A percentile compares a stretch with the other conserved stretches of the same genome.
Conservation (phyloP, 2,329 filamentous ascomycete species). For the Sarocladium strictum region DNA sequence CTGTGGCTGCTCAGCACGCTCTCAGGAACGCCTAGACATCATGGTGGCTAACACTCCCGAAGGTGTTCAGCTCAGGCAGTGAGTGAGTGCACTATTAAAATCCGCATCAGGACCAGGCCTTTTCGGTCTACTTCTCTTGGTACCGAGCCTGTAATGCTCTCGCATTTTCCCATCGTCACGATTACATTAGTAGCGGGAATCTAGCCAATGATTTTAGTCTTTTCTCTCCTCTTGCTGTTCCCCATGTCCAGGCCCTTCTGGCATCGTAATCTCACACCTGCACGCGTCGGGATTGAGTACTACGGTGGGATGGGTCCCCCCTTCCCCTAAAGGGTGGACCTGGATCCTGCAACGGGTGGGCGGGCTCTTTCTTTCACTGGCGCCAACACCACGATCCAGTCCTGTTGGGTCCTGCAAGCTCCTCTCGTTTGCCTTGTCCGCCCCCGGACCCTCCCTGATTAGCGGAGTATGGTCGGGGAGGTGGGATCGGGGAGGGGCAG, state of each 20-base stretch:
- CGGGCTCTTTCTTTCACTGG: not conserved
- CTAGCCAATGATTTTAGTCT: too few relatives aligned
- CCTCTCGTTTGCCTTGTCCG: slow-evolving; percentile 3
- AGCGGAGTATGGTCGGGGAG: slow-evolving; percentile 5
- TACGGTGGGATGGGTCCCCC: slow-evolving; percentile 1
- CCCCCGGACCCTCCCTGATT: slow-evolving; percentile 3
- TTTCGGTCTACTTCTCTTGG: too few relatives aligned
- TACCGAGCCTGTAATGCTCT: too few relatives aligned
- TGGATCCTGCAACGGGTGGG: slow-evolving; percentile 3
- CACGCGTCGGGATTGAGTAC: not conserved
- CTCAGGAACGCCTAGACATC: too few relatives aligned
- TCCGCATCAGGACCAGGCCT: not conserved
- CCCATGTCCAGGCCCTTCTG: slow-evolving; percentile 1
- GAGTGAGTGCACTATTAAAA: not conserved
- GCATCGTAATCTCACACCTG: slow-evolving; percentile 1
- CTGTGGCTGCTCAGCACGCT: too few relatives aligned
- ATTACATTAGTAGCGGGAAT: too few relatives aligned
- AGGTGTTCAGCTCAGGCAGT: not conserved
- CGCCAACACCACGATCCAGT: not conserved
- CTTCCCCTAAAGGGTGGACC: not conserved
- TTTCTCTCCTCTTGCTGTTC: not conserved
- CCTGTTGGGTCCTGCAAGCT: not conserved
- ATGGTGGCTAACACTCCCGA: too few relatives aligned
- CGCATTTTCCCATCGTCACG: too few relatives aligned
- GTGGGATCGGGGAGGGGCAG: slow-evolving; percentile 1